These are phyloP conservation scores for Tetracladium marchalianum DNA, from an alignment of 495 filamentous ascomycete species.

Conservation along the genomic window DNA sequence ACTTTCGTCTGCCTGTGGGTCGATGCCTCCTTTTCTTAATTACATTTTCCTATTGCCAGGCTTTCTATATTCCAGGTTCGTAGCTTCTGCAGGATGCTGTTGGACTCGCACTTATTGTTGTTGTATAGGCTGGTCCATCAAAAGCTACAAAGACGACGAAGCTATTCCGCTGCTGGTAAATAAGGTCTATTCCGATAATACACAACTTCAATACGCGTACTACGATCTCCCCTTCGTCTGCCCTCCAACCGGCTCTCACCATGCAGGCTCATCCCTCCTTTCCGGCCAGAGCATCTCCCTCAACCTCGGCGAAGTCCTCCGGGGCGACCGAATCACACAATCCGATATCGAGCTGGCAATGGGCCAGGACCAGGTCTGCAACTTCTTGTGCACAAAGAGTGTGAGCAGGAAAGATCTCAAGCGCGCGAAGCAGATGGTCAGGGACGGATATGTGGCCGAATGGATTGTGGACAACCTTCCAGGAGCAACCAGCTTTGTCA, in stretches of 20 bases:
- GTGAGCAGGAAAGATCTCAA: slow-evolving; percentile 57
- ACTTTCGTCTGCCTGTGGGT: slow-evolving; percentile 23
- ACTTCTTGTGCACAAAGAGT: slow-evolving; percentile 61
- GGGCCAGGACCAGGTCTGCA: slow-evolving; percentile 68
- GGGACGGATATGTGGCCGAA: slow-evolving; percentile 79
- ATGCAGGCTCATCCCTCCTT: slow-evolving; percentile 59
- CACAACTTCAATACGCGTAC: slow-evolving; percentile 89
- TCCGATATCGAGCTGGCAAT: slow-evolving; percentile 83
- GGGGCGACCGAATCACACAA: slow-evolving; percentile 81
- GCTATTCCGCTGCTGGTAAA: slow-evolving; percentile 84
- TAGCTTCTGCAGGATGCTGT: slow-evolving; percentile 7
- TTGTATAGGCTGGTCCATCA: slow-evolving; percentile 60
- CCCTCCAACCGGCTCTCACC: slow-evolving; percentile 61
- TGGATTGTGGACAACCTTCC: slow-evolving; percentile 97
- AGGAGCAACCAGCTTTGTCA: slow-evolving; percentile 87
- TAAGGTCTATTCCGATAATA: slow-evolving; percentile 90
- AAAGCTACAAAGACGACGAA: slow-evolving; percentile 71
- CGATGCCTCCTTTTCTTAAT: slow-evolving; percentile 27
- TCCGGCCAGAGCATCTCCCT: slow-evolving; percentile 76
- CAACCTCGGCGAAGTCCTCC: slow-evolving; percentile 87
- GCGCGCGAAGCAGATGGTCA: slow-evolving; percentile 63
- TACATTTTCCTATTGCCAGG: slow-evolving; percentile 36
- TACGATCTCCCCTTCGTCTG: slow-evolving; percentile 90
- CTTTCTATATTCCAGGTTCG: slow-evolving; percentile 74
- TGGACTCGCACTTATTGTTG: neutral